Evolutionary conservation across 2,329 filamentous ascomycete genomes (phyloP).

Genomic region (Aspergillus transmontanensis): DNA sequence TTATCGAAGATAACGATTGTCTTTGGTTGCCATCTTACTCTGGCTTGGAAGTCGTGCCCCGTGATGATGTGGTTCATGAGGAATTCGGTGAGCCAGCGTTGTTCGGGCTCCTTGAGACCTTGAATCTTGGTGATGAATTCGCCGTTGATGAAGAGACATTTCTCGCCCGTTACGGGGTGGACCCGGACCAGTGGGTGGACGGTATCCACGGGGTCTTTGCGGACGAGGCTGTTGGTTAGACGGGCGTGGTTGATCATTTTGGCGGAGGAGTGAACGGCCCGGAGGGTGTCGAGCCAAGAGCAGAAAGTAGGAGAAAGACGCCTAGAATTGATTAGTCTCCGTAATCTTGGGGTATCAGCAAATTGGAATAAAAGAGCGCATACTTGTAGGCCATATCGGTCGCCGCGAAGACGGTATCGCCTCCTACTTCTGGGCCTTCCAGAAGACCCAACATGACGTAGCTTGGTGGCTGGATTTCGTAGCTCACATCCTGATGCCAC

Average conservation of each 20-base stretch:
- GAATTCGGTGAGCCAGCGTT: conserved; percentile 50
- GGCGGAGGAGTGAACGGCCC: conserved; percentile 43
- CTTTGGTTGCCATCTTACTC: conserved; percentile 52
- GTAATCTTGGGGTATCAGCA: background rate
- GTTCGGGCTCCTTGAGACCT: conserved; percentile 52
- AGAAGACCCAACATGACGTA: conserved; percentile 53
- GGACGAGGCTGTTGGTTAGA: conserved; percentile 46
- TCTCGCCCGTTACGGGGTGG: conserved; percentile 53
- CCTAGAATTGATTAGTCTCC: conserved; percentile 15
- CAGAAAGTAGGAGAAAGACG: conserved; percentile 56
- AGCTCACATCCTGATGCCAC: conserved; percentile 54
- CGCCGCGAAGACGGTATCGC: conserved; percentile 51
- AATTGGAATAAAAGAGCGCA: conserved; percentile 11
- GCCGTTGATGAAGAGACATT: conserved; percentile 52
- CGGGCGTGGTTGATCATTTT: conserved; percentile 49
- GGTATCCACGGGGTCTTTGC: conserved; percentile 48
- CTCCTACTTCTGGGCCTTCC: conserved; percentile 53
- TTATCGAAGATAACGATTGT: conserved; percentile 57
- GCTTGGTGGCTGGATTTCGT: conserved; percentile 51
- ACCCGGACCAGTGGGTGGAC: conserved; percentile 51
- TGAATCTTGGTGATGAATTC: conserved; percentile 53
- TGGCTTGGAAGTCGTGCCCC: conserved; percentile 51
- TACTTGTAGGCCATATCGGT: conserved; percentile 50
- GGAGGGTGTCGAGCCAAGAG: conserved; percentile 35
- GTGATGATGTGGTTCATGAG: conserved; percentile 51